These are phyloP conservation scores for Physcomitrellopsis africana DNA, from an alignment of 225 moss, liverwort and hornwort species.

Conservation along the genomic window DNA sequence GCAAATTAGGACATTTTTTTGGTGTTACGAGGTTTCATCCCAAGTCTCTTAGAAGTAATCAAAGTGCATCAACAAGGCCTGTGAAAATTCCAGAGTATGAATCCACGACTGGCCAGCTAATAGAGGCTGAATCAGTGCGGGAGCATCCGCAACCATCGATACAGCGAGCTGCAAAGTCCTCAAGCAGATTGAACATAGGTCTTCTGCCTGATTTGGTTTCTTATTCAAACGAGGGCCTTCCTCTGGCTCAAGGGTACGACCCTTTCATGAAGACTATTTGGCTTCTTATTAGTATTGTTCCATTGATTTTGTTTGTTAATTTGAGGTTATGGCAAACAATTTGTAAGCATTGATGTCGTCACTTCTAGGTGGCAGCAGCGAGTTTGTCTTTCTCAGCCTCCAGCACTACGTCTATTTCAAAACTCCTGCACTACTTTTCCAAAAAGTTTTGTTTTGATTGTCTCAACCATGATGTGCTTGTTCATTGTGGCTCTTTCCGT, in stretches of 20 bases:
- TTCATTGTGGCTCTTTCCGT: neutral
- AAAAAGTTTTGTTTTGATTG: neutral
- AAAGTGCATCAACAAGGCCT: slow-evolving; percentile 16
- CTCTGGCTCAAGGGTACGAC: slow-evolving; percentile 26
- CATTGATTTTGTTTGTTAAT: neutral
- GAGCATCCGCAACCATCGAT: slow-evolving; percentile 4
- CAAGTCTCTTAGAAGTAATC: slow-evolving; percentile 9
- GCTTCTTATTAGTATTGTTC: neutral
- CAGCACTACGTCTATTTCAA: neutral
- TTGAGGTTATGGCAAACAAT: slow-evolving; percentile 9
- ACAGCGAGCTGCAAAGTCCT: slow-evolving; percentile 13
- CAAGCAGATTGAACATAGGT: slow-evolving; percentile 1
- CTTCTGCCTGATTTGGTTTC: slow-evolving; percentile 6
- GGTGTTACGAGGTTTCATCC: slow-evolving; percentile 8
- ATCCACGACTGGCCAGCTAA: slow-evolving; percentile 9
- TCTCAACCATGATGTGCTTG: too few relatives aligned
- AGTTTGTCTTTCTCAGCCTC: neutral
- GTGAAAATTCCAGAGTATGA: neutral
- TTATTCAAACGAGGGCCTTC: slow-evolving; percentile 18
- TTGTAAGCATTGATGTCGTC: slow-evolving; percentile 4
- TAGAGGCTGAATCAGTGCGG: slow-evolving; percentile 2
- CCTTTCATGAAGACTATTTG: slow-evolving; percentile 12
- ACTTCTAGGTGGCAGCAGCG: slow-evolving; percentile 5
- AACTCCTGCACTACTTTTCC: neutral
- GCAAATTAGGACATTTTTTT: slow-evolving; percentile 25